These are phyloP conservation scores for Echinochloa phyllopogon DNA, from an alignment of 176 grass and related monocot genomes.

Conservation along the genomic window DNA sequence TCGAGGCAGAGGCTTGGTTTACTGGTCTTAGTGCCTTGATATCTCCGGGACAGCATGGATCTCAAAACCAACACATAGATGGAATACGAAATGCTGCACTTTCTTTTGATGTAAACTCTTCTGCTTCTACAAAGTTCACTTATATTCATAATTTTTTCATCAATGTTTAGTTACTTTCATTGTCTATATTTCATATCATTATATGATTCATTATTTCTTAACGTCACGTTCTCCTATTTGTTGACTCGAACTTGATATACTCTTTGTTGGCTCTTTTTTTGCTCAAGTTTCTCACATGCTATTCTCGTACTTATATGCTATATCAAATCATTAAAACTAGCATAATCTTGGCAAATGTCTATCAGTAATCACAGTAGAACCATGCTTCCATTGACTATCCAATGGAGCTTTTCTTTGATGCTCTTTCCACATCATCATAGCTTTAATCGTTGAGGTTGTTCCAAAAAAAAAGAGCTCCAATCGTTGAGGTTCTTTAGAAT, in stretches of 20 bases:
- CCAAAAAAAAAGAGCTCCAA: neutral
- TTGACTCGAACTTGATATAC: no score
- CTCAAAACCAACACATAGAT: slow-evolving; percentile 50
- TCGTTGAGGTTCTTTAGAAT: neutral
- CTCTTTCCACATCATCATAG: slow-evolving; percentile 8
- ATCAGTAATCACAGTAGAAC: neutral
- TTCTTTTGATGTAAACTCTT: slow-evolving; percentile 65
- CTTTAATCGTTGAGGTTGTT: neutral
- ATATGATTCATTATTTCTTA: neutral
- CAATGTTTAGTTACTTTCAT: neutral
- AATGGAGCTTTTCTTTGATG: neutral
- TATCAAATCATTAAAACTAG: neutral
- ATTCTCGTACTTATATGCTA: neutral
- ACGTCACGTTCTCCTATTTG: neutral
- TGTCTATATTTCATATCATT: neutral
- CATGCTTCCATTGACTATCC: neutral
- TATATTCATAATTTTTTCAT: neutral
- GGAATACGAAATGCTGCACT: slow-evolving; percentile 44
- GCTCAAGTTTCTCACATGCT: neutral
- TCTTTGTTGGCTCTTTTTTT: slow-evolving; percentile 6
- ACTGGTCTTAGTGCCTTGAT: slow-evolving; percentile 76
- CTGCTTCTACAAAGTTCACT: slow-evolving; percentile 23
- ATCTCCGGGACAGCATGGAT: slow-evolving; percentile 59
- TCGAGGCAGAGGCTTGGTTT: slow-evolving; percentile 82
- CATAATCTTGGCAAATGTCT: neutral